Evolutionary conservation across 2,329 filamentous ascomycete genomes (phyloP).

Genomic region (Penicillium capsulatum): DNA sequence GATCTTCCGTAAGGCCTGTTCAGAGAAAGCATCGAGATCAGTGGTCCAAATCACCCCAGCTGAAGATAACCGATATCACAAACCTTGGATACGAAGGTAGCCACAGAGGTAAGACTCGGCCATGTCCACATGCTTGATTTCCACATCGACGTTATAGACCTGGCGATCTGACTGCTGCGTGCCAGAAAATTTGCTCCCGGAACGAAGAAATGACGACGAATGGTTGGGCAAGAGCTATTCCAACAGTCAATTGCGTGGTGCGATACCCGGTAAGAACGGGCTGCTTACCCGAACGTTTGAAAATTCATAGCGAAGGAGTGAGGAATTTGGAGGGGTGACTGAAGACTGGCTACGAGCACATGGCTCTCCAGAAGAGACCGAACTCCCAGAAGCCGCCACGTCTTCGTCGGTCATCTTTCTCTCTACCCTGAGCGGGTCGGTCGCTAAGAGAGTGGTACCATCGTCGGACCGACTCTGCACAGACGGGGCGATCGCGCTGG

Average conservation of each 20-base stretch:
- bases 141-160: constrained; percentile 91
- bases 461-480: constrained; percentile 28
- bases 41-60: too few species aligned
- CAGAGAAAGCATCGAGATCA: too few species aligned
- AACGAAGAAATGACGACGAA: constrained; percentile 80
- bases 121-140: constrained; percentile 95
- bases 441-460: constrained; percentile 23
- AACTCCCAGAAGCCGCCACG: constrained; percentile 27
- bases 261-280: constrained; percentile 2
- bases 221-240: constrained; percentile 66
- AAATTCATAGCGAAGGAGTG: constrained; percentile 52
- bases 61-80: too few species aligned
- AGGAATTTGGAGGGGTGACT: constrained; percentile 36
- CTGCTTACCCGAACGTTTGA: constrained; percentile 53
- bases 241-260: constrained; percentile 15
- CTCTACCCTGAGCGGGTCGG: constrained; percentile 27
- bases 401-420: constrained; percentile 33
- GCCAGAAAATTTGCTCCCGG: constrained; percentile 82
- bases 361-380: constrained; percentile 34
- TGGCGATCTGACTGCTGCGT: constrained; percentile 92
- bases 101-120: constrained; percentile 90
- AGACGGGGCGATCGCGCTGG: constrained; percentile 22
- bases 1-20: constrained; percentile 84
- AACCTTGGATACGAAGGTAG: constrained; percentile 92
- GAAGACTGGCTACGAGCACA: constrained; percentile 27